Evolutionary conservation across 805 yeast genomes (phyloP), one percentile per base, ranked within the genome.

Genomic region (Candida bentonensis): DNA sequence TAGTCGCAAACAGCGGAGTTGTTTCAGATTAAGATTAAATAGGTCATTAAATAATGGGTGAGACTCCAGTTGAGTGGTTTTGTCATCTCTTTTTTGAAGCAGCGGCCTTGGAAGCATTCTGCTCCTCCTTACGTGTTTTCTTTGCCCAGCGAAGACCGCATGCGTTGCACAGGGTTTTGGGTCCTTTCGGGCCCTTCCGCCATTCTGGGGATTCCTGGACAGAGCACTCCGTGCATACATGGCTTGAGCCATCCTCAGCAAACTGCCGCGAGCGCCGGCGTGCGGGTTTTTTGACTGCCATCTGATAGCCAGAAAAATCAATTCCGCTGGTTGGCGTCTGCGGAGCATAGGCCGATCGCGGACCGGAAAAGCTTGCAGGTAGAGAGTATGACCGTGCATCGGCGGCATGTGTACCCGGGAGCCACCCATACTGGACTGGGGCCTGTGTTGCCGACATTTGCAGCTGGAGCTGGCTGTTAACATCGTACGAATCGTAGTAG

Each of bases 151-250:
- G 56, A 43, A 88, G 65, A 0, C 96, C 96, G 64, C 96, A 88
- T 0, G 96, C 96, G 60, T 87, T 87, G 62, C 96, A 87, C 47
- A 87, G 66, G 0, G 89, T 82, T 53, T 85, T 71, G 3, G 79
- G 75, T 0, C 95, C 94, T 46, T 74, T 72, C 1, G 95, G 95
- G 0, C 96, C 96, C 48, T 81, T 69, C 56, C 96, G 70, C 96
- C 96, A 87, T 60, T 88, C 96, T 0, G 96, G 96, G 0, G 95
- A 83, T 41, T 75, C 76, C 23, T 68, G 68, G 2, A 79, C 74
- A 0, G 79, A 79, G 63, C 96, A 87, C 52, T 86, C 95, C 27
- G 65, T 56, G 53, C 89, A 82, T 17, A 52, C 52, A 50, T 55
- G 53, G 22, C 50, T 49, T 28, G 23, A 42, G 30, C 45, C 51